Evolutionary conservation across 768 basidiomycete genomes (phyloP).

Genomic region (Lentinula detonsa): DNA sequence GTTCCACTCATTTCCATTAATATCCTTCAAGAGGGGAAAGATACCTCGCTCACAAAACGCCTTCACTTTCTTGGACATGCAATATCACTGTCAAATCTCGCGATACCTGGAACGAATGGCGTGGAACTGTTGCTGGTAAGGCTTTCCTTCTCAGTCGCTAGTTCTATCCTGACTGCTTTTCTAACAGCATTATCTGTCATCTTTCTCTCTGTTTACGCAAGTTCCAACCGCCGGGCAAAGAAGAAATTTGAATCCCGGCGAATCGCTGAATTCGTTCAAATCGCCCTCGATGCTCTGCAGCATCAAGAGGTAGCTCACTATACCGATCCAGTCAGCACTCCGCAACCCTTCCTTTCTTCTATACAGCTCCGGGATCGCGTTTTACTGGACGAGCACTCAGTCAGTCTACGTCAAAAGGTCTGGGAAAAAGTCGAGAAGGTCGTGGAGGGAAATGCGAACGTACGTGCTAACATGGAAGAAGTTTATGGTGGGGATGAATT

Average conservation of each 20-base stretch:
- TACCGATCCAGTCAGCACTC: constrained; percentile 69
- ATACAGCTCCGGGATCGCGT: constrained; percentile 85
- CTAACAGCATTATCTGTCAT: constrained; percentile 26
- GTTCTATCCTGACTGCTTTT: constrained; percentile 15
- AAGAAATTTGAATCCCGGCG: constrained; percentile 56
- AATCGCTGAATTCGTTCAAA: constrained; percentile 69
- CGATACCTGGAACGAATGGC: constrained; percentile 67
- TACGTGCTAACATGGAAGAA: constrained; percentile 80
- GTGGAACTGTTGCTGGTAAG: constrained; percentile 56
- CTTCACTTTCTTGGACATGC: constrained; percentile 64
- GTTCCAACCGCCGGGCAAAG: constrained; percentile 39
- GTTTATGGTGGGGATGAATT: constrained; percentile 80
- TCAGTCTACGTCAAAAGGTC: constrained; percentile 53
- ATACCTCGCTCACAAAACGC: constrained; percentile 70
- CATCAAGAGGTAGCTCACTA: constrained; percentile 81
- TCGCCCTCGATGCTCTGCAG: constrained; percentile 72
- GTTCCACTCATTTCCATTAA: constrained; percentile 7
- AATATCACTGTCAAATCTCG: constrained; percentile 57
- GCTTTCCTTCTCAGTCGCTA: constrained; percentile 6
- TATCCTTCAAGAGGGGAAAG: constrained; percentile 49
- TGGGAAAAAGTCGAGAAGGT: constrained; percentile 83
- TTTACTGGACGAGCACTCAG: constrained; percentile 75
- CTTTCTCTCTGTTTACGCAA: constrained; percentile 22
- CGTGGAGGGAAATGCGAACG: constrained; percentile 89
- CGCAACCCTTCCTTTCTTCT: constrained; percentile 76